Conservation (phyloP, 163 green algal species). For the Smithsoniella earleae region DNA sequence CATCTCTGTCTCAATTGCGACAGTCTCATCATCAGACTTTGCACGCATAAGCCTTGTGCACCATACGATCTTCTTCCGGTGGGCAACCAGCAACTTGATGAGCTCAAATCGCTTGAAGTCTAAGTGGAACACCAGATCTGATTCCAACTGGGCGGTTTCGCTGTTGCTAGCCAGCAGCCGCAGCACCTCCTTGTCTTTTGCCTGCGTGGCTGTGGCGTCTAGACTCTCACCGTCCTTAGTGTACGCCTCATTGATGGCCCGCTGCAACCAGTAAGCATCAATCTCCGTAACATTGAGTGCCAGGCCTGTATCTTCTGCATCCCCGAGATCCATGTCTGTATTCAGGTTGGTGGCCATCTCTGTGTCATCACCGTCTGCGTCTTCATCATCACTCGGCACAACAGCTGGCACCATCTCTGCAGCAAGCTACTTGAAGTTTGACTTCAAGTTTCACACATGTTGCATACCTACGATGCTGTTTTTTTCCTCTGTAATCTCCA, state of each 20-base stretch:
- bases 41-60: conserved; percentile 79
- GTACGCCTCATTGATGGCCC: conserved; percentile 65
- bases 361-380: conserved; percentile 65
- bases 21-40: conserved; percentile 51
- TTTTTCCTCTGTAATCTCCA: too few relatives aligned
- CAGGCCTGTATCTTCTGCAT: not conserved
- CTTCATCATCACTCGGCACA: conserved; percentile 41
- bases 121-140: conserved; percentile 75
- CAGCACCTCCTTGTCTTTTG: conserved; percentile 71
- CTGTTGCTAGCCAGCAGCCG: conserved; percentile 30
- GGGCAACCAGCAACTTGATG: conserved; percentile 88
- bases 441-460: too few relatives aligned
- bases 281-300: conserved; percentile 59
- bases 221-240: conserved; percentile 39
- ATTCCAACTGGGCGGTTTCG: conserved; percentile 72
- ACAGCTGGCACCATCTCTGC: conserved; percentile 18
- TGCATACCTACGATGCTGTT: too few relatives aligned
- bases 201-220: conserved; percentile 63
- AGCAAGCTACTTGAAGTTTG: too few relatives aligned
- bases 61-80: conserved; percentile 85
- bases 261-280: conserved; percentile 98
- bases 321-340: conserved; percentile 17
- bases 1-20: conserved; percentile 77
- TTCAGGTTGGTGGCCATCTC: conserved; percentile 32
- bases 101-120: conserved; percentile 94